Percentiles rank a stretch among this genome's conserved stretches.
Evolutionary conservation across 2,329 filamentous ascomycete genomes (phyloP).

Genomic region (Calcarisporium arbuscula): DNA sequence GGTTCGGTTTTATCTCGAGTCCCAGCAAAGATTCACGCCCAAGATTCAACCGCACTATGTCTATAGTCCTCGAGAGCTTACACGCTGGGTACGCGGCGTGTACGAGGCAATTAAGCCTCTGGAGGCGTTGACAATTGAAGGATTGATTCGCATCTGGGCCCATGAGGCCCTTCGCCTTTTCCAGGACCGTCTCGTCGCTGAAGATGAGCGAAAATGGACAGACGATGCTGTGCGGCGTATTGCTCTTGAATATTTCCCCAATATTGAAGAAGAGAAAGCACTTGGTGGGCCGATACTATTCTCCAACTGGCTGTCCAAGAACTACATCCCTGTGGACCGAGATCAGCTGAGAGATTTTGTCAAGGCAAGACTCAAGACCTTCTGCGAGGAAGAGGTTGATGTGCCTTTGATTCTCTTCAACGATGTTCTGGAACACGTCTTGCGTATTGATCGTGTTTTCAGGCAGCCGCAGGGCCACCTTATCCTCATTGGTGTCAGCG

Average conservation of each 20-base stretch:
- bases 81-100: slow-evolving; percentile 92
- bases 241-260: slow-evolving; percentile 87
- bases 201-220: slow-evolving; percentile 94
- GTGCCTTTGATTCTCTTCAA: slow-evolving; percentile 99
- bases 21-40: slow-evolving; percentile 88
- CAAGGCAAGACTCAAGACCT: slow-evolving; percentile 92
- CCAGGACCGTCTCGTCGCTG: slow-evolving; percentile 91
- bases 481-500: slow-evolving; percentile 96
- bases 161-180: slow-evolving; percentile 95
- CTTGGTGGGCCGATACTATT: slow-evolving; percentile 91
- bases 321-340: slow-evolving; percentile 94
- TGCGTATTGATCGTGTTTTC: slow-evolving; percentile 98
- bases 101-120: slow-evolving; percentile 95
- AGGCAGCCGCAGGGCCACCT: slow-evolving; percentile 96
- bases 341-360: slow-evolving; percentile 95
- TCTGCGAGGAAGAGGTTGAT: slow-evolving; percentile 99
- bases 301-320: slow-evolving; percentile 98
- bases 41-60: slow-evolving; percentile 98
- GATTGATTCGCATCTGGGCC: slow-evolving; percentile 93
- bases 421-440: slow-evolving; percentile 93
- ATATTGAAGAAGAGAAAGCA: slow-evolving; percentile 84
- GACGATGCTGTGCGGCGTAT: slow-evolving; percentile 81
- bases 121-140: slow-evolving; percentile 81
- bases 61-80: slow-evolving; percentile 97
- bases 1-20: slow-evolving; percentile 94